Evolutionary conservation across 1,284 basidiomycete genomes (phyloP), one percentile per base, ranked within the genome.

Genomic region (Trichosporon sp.): DNA sequence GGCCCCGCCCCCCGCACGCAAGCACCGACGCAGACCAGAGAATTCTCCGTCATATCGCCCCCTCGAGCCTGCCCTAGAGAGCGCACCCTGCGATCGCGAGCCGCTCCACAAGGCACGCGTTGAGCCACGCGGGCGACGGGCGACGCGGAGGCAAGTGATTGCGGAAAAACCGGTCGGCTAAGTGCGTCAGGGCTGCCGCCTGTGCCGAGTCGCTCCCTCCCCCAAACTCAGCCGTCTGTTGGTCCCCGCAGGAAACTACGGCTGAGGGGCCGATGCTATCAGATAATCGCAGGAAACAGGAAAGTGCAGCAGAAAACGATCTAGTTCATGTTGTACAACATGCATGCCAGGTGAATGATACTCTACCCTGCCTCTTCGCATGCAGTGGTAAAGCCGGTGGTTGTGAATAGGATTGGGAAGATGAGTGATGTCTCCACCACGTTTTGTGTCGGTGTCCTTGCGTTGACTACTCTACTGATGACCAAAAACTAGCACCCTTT

Each of bases 261-360:
- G 3, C 25, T n/a, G 18, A 21, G 13, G 2, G 9, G 12, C 27
- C 53, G 21, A 4, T 15, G 56, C 21, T 51, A 51, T 51, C 47
- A 51, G 47, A 51, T 25, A 51, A 51, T n/a, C n/a, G n/a, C n/a
- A n/a, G n/a, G n/a, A n/a, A n/a, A n/a, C n/a, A n/a, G n/a, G n/a
- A n/a, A n/a, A n/a, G n/a, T 51, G 44, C 44, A 47, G 21, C 44
- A 15, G 32, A 32, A 5, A 32, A 32, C 4, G 32, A 32, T 5
- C 15, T 18, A 5, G 38, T 42, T 51, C 47, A 51, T 72, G 71
- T 70, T 70, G 71, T 72, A 72, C 71, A 72, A 72, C 71, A 72
- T 72, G 71, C 71, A 72, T 72, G 71, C 65, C 44, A 65, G 70
- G 62, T 62, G 60, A 63, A 62, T 67, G 66, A 62, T 64, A 67